Base-by-base conservation (phyloP, 2,329 filamentous ascomycete genomes). In the Arthroderma sp. region DNA sequence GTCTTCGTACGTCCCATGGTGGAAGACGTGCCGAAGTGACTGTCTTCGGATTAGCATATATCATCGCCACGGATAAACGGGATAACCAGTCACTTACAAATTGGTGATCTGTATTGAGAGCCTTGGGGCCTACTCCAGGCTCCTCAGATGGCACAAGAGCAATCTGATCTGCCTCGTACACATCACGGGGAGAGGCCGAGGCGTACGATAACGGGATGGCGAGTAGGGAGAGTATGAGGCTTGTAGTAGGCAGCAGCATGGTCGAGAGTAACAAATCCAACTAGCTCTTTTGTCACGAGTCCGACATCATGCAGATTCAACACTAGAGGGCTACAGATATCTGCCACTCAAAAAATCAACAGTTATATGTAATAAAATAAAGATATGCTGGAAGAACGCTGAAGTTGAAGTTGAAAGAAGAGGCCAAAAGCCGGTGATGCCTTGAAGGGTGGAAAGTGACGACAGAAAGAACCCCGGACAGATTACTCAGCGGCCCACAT, bases 1-100 rank as follows among this genome's bases (percentile, higher is more conserved):
- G 64, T 95, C 82, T 63, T 80, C 76, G 70, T 91, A 81, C 41
- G 88, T 87, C 59, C 91, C 91, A 73, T 95, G 91, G 70, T 96
- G 91, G 73, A 88, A 93, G 66, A 97, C 85, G 72, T 98, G 91
- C 65, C 89, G 85, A 58, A 98, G 81, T 5, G 67, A 66, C 72
- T 72, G 60, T 39, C 44, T 43, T 7, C 15, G 25, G 15, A 33
- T 54, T 15, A 54, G 33, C 28, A 13, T 25, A 25, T 25, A 17
- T n/a, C n/a, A 6, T 52, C 51, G 43, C 47, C 44, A 11, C n/a
- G 9, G 23, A 23, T 21, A 15, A 13, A 38, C 19, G 41, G 8
- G 23, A 21, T 6, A 17, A n/a, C 6, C 8, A 11, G n/a, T 23
- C 19, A 60, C 66, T 60, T 66, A 73, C 71, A 67, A 74, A 74